A percentile compares a stretch with the other conserved stretches of the same genome.
phyloP scores from a whole-genome alignment of 345 rosid species.

The Moringa oleifera region DNA sequence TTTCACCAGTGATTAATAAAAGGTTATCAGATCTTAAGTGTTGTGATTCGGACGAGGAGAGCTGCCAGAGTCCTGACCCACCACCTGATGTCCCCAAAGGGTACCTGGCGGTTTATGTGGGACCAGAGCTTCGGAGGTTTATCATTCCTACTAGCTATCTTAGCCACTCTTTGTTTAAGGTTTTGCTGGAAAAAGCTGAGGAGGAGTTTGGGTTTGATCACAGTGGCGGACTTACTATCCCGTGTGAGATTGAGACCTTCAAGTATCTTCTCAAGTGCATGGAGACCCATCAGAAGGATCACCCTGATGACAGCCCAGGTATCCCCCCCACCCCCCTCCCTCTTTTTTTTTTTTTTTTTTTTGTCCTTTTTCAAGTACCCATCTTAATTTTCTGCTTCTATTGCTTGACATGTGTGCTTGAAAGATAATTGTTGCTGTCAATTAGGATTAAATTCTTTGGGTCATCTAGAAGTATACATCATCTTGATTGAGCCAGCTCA shows the following conservation, averaged over 20 bases:
- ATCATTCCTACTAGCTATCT: conserved; percentile 84
- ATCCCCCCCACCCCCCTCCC: not conserved
- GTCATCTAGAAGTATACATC: no score
- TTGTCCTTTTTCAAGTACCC: no score
- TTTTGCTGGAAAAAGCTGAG: conserved; percentile 76
- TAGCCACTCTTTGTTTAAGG: conserved; percentile 81
- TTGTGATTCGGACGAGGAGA: conserved; percentile 85
- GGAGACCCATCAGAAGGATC: conserved; percentile 50
- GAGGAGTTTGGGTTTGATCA: conserved; percentile 96
- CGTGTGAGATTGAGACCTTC: conserved; percentile 97
- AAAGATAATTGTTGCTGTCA: no score
- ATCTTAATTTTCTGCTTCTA: no score
- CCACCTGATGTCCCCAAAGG: conserved; percentile 90
- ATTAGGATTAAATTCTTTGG: no score
- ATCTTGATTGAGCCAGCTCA: no score
- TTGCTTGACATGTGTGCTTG: no score
- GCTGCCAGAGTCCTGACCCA: conserved; percentile 58
- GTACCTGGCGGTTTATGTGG: conserved; percentile 83
- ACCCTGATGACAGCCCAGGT: conserved; percentile 33
- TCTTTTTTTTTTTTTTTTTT: no score
- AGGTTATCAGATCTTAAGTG: conserved; percentile 36
- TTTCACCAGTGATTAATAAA: conserved; percentile 42
- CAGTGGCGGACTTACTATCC: conserved; percentile 74
- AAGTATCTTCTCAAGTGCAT: conserved; percentile 80
- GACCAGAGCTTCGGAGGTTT: conserved; percentile 89